A percentile compares a stretch with the other conserved stretches of the same genome.
phyloP scores from a whole-genome alignment of 2,329 filamentous ascomycete species.

The Teratosphaeria pseudoeucalypti region DNA sequence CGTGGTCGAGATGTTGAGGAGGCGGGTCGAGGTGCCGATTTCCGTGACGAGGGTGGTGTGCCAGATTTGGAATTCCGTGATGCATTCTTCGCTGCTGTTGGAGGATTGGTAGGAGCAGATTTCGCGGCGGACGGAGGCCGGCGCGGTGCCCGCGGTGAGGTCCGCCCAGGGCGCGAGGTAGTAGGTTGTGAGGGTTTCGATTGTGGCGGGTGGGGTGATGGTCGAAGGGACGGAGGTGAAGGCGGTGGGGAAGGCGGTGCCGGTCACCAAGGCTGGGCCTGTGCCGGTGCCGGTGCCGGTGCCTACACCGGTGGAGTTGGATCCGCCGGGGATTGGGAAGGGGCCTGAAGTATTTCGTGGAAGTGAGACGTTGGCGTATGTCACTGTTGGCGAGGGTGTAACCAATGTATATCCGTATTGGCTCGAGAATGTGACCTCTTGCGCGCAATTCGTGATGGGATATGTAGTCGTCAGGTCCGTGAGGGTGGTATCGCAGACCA shows the following conservation, averaged over 20 bases:
- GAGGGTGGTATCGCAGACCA: conserved; percentile 35
- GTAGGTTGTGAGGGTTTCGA: conserved; percentile 33
- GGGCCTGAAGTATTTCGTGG: not conserved
- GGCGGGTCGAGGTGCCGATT: conserved; percentile 25
- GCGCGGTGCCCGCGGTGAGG: conserved; percentile 28
- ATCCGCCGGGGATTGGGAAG: conserved; percentile 1
- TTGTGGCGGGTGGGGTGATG: conserved; percentile 29
- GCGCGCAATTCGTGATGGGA: conserved; percentile 32
- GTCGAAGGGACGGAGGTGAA: not conserved
- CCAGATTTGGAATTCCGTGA: conserved; percentile 34
- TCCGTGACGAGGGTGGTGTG: conserved; percentile 29
- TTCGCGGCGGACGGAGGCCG: conserved; percentile 32
- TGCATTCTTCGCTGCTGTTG: conserved; percentile 29
- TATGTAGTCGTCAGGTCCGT: conserved; percentile 31
- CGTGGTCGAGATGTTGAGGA: conserved; percentile 31
- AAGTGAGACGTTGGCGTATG: conserved; percentile 8
- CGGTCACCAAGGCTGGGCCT: not conserved
- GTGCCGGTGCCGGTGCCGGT: conserved; percentile 1
- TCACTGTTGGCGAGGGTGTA: conserved; percentile 23
- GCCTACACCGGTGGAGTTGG: conserved; percentile 1
- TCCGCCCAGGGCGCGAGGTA: conserved; percentile 36
- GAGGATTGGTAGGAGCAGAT: conserved; percentile 26
- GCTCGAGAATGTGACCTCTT: conserved; percentile 38
- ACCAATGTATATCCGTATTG: conserved; percentile 34
- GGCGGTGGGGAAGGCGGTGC: not conserved